These are phyloP conservation scores for Aspergillus fijiensis DNA, from an alignment of 2,329 filamentous ascomycete species.

Conservation along the genomic window DNA sequence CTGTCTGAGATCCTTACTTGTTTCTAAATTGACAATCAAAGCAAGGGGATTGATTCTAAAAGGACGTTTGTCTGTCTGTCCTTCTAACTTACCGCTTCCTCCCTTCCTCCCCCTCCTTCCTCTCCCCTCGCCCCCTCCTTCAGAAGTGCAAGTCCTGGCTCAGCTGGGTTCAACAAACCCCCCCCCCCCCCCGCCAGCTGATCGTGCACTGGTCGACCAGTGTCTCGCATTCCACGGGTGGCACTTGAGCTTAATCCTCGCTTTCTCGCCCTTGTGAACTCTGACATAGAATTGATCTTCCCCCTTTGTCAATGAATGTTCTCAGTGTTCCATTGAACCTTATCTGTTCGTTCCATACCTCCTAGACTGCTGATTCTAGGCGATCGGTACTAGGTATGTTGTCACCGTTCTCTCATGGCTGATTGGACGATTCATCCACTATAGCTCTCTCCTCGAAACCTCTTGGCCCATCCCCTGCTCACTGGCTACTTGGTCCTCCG, in stretches of 20 bases:
- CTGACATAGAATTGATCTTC: constrained; percentile 4
- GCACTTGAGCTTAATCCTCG: constrained; percentile 7
- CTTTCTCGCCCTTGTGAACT: constrained; percentile 3
- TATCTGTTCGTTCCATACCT: constrained; percentile 6
- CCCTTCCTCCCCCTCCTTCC: not conserved
- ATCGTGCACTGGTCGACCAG: not conserved
- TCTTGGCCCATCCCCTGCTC: not conserved
- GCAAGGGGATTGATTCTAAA: too few relatives aligned
- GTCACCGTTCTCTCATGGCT: constrained; percentile 3
- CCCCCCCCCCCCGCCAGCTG: too few relatives aligned
- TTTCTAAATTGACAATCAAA: too few relatives aligned
- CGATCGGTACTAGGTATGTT: constrained; percentile 6
- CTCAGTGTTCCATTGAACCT: constrained; percentile 3
- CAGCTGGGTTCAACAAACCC: not conserved
- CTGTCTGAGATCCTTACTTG: not conserved
- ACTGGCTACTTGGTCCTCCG: not conserved
- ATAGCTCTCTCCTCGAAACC: constrained; percentile 1
- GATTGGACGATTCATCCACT: not conserved
- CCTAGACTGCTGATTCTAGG: not conserved
- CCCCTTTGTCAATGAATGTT: constrained; percentile 11
- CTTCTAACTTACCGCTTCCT: not conserved
- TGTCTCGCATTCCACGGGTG: not conserved
- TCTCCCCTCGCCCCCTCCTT: not conserved
- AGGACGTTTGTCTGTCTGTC: not conserved
- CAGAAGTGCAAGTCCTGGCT: constrained; percentile 1